Base-by-base conservation (phyloP, 2,329 filamentous ascomycete genomes). In the Talaromyces sp. region DNA sequence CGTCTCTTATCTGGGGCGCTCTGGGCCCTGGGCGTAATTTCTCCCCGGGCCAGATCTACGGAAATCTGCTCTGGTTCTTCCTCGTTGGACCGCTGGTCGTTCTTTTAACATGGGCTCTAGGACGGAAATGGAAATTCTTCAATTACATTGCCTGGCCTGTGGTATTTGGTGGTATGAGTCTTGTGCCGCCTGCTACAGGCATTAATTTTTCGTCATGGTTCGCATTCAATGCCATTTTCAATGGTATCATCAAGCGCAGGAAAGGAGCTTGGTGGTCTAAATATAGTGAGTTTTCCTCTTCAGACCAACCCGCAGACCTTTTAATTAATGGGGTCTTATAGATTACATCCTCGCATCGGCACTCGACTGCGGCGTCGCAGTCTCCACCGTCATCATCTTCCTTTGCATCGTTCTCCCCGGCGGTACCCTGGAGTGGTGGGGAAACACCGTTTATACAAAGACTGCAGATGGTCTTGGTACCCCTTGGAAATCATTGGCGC, bases 171-270 rank as follows among this genome's bases (percentile, higher is more conserved):
- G 88, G 87, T 24, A 84, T 86, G 19, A 84, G 85, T 58, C 79
- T 83, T 69, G 82, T 91, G 2, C 89, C 89, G 8, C 89, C 89
- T 0, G 89, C 89, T 0, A 90, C 87, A 0, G 85, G 87, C 0
- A 86, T 89, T 70, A 90, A 85, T 66, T 92, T 90, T 72, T 85
- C 89, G 27, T 87, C 87, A 68, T 91, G 89, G 89, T 82, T 80
- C 74, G 75, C 80, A 31, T 78, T 82, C 50, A 82, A 82, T 66
- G 69, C 79, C 16, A 72, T 82, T 33, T 82, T 82, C 68, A 82
- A 82, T 65, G 79, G 80, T 31, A 67, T 81, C 14, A 72, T 82
- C 54, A 79, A 79, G 64, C 74, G 72, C 10, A 74, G 74, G 5
- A 79, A 75, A 65, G 75, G 79, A 22, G 79, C 79, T n/a, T 82